These are phyloP conservation scores for Massarina eburnea DNA, from an alignment of 2,329 filamentous ascomycete species.

Conservation along the genomic window DNA sequence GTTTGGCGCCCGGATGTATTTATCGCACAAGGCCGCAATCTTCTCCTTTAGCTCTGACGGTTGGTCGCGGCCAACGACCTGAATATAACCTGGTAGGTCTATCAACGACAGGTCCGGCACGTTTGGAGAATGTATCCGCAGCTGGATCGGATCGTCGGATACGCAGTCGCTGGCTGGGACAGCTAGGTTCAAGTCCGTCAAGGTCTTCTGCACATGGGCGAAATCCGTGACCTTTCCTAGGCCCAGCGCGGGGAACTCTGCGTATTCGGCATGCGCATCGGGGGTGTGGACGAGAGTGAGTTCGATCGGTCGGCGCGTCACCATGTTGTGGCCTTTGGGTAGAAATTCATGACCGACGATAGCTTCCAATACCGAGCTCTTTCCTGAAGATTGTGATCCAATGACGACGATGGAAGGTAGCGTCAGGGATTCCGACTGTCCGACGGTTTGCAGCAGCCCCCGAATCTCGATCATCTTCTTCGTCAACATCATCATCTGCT, in stretches of 20 bases:
- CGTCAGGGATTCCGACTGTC: slow-evolving; percentile 84
- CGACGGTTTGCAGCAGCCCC: slow-evolving; percentile 85
- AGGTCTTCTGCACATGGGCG: slow-evolving; percentile 82
- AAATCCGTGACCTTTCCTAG: slow-evolving; percentile 92
- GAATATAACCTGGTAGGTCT: slow-evolving; percentile 95
- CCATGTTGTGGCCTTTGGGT: slow-evolving; percentile 98
- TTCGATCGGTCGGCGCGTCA: slow-evolving; percentile 92
- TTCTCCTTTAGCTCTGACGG: slow-evolving; percentile 91
- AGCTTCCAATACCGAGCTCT: slow-evolving; percentile 94
- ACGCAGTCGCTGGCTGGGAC: slow-evolving; percentile 91
- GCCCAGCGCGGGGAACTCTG: slow-evolving; percentile 91
- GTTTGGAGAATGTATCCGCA: slow-evolving; percentile 92
- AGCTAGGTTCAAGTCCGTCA: slow-evolving; percentile 92
- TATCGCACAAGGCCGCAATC: slow-evolving; percentile 94
- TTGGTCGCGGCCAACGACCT: slow-evolving; percentile 89
- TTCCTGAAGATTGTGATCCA: slow-evolving; percentile 95
- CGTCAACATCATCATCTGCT: slow-evolving; percentile 99
- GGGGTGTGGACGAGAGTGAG: slow-evolving; percentile 95
- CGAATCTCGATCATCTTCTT: slow-evolving; percentile 99
- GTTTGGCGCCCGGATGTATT: slow-evolving; percentile 95
- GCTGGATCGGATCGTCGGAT: slow-evolving; percentile 92
- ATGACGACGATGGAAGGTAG: slow-evolving; percentile 99
- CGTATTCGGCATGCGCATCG: slow-evolving; percentile 82
- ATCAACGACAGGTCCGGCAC: slow-evolving; percentile 95
- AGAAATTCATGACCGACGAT: slow-evolving; percentile 98